Evolutionary conservation across 345 rosid genomes (phyloP).

Genomic region (Melastoma malabathricum): DNA sequence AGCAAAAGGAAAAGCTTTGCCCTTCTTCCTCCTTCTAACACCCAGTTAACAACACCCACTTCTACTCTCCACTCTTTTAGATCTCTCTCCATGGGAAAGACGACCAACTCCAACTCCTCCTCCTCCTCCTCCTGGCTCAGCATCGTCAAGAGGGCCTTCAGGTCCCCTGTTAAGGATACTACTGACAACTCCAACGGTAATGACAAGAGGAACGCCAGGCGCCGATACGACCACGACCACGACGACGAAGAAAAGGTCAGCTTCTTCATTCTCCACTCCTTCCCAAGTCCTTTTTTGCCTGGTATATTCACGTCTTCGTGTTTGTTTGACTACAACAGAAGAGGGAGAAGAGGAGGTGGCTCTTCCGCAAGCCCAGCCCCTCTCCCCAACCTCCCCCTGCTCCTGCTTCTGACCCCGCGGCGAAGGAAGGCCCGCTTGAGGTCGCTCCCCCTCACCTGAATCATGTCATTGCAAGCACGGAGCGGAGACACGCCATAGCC

Average conservation of each 20-base stretch:
- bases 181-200: neutral
- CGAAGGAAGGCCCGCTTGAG: conserved; percentile 11
- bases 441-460: conserved; percentile 29
- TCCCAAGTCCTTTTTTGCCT: neutral
- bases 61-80: neutral
- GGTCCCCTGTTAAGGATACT: conserved; percentile 58
- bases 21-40: neutral
- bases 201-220: conserved; percentile 27
- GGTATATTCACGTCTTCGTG: neutral
- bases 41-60: too few relatives aligned
- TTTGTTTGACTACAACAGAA: conserved; percentile 17
- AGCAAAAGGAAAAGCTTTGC: too few relatives aligned
- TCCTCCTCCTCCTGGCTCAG: conserved; percentile 53
- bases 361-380: conserved; percentile 30
- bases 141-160: conserved; percentile 64
- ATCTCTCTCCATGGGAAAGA: conserved; percentile 44
- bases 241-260: conserved; percentile 56
- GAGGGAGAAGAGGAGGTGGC: conserved; percentile 74
- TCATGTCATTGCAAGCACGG: conserved; percentile 14
- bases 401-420: neutral
- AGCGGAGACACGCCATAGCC: conserved; percentile 43
- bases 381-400: neutral
- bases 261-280: neutral
- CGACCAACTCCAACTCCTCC: conserved; percentile 16
- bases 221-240: conserved; percentile 26